Evolutionary conservation across 192 early-diverging fungal species (phyloP), one percentile per base, ranked within the genome.

Genomic region (Coemansia sp.): DNA sequence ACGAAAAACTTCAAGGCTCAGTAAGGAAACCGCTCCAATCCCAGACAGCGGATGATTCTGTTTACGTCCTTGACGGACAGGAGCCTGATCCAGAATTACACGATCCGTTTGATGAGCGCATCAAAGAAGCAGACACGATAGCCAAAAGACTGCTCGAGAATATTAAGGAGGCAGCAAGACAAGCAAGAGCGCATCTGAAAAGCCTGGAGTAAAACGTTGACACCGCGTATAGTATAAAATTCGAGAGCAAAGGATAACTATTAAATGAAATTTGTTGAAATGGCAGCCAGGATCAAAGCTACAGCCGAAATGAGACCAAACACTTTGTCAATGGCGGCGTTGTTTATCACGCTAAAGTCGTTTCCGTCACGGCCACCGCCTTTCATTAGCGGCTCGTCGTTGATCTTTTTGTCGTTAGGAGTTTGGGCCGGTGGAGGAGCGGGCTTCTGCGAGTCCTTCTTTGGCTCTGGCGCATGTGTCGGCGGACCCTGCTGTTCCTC

Each of bases 261-360:
- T 29, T 48, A 62, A 17, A 33, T 4, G 22, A 25, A 14, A 22
- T 13, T 25, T 52, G 49, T 2, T 25, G 45, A 29, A 14, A 50
- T 6, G 4, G 29, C 19, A 33, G 48, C 61, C 19, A 65, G 19
- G 8, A 40, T 56, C 15, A 56, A 14, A 32, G 53, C 63, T 15
- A 35, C 53, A 43, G 42, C 22, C 38, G 48, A 36, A 2, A 35
- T 7, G 9, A 22, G 20, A 62, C 45, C 23, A 19, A 48, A 7
- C 13, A 5, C 1, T 22, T 50, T 52, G 25, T 13, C 34, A 5
- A 52, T 9, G 41, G 48, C 4, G 20, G 61, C 61, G 33, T 69
- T 73, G 42, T 65, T 59, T 40, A 80, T 52, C 5, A 80, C 36
- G 49, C 69, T 74, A 62, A 67, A 70, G 25, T 70, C 60, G 33